Base-by-base conservation (phyloP, 192 early-diverging fungal genomes). In the Umbelopsis sp. region DNA sequence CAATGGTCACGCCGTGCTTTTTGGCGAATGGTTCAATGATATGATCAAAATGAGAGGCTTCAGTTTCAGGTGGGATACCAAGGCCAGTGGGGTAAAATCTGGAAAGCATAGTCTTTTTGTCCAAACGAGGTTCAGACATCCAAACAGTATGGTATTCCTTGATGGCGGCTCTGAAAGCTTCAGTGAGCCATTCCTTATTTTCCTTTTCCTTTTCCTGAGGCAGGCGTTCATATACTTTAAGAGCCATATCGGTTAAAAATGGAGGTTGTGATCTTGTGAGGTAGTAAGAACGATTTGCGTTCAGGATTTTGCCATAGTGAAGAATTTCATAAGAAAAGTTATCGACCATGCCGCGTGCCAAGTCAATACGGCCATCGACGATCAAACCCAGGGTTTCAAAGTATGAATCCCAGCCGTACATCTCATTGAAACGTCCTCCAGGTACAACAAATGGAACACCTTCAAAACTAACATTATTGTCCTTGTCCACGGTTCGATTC, bases 341-440 rank as follows among this genome's bases (percentile, higher is more conserved):
- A 73, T 98, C 96, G 10, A 97, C 91, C 96, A 98, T 98, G 76
- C 92, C 91, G 67, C 91, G 90, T 18, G 90, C 93, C 74, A 99
- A 78, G 71, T 94, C 93, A 30, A 91, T 69, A n/a, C 94, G 90
- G 2, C 91, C 92, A 80, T 99, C 97, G 5, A 89, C 85, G 44
- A 96, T 73, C 49, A 99, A 77, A 13, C 95, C 97, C 2, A 98
- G 81, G 0, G 91, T 83, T 75, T 96, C 95, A 84, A 97, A 97
- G 78, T 96, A 96, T 67, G 88, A 90, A 76, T 99, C 97, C 97
- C 97, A 99, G 0, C 95, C 96, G 78, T 99, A 99, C 90, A 96
- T 97, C 79, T 99, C 97, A 79, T 98, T 99, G 84, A 98, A 99
- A 2, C 97, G 88, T 15, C 97, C 97, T 16, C 97, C 97, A 0